A percentile compares a stretch with the other conserved stretches of the same genome.
Evolutionary conservation across 257 asterid species (phyloP).

Genomic region (Nyctanthes arbortristis): DNA sequence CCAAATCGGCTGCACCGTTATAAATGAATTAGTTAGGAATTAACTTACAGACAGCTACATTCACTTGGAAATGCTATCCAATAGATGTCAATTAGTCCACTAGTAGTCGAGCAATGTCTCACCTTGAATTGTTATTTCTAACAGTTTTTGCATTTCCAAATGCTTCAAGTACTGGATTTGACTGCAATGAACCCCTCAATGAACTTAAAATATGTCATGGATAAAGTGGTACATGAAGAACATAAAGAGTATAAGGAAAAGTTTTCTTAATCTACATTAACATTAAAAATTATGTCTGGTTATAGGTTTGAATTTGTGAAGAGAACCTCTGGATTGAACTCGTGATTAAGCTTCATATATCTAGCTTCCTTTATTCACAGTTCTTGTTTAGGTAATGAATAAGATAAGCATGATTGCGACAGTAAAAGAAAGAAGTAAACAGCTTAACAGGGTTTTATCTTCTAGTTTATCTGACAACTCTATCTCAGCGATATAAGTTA

Average conservation of each 20-base stretch:
- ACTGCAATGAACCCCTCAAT: slow-evolving; percentile 57
- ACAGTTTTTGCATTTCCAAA: slow-evolving; percentile 99
- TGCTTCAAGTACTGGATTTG: slow-evolving; percentile 98
- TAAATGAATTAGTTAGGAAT: slow-evolving; percentile 22
- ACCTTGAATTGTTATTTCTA: slow-evolving; percentile 97
- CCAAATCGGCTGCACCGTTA: slow-evolving; percentile 87
- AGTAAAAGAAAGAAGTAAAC: background rate
- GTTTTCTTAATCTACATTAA: background rate
- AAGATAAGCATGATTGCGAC: background rate
- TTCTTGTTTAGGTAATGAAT: background rate
- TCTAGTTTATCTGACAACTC: background rate
- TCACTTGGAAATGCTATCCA: background rate
- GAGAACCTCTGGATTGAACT: background rate
- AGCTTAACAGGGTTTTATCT: slow-evolving; percentile 4
- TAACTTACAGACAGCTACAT: background rate
- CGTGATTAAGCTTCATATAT: background rate
- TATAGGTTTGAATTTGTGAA: background rate
- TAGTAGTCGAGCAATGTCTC: slow-evolving; percentile 19
- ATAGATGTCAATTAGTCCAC: slow-evolving; percentile 1
- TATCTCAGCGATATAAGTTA: background rate
- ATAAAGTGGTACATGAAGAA: slow-evolving; percentile 14
- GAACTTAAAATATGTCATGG: slow-evolving; percentile 21
- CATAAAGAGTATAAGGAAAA: background rate
- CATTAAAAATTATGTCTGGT: background rate
- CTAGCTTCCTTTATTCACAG: background rate